Percentiles rank a stretch among this genome's conserved stretches.
phyloP scores from a whole-genome alignment of 345 rosid species.

The Eucalyptus regnans region DNA sequence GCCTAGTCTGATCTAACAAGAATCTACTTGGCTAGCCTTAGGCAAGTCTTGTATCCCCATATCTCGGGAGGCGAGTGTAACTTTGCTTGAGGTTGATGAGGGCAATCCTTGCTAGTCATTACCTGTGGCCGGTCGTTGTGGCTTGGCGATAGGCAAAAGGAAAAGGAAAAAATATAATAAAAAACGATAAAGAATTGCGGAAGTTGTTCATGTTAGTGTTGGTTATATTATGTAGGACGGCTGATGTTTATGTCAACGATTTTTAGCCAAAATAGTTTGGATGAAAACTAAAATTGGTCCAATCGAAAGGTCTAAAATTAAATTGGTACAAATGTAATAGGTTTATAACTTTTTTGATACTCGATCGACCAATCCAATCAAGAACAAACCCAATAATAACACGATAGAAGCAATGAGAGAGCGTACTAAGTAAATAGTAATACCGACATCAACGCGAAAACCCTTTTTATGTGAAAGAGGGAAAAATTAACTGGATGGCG shows the following conservation, averaged over 20 bases:
- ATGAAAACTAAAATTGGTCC: neutral
- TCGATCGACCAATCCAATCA: neutral
- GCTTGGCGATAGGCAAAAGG: neutral
- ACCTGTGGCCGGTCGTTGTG: rapidly evolving
- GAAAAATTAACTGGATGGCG: neutral
- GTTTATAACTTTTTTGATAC: neutral
- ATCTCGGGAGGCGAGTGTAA: neutral
- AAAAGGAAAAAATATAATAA: no score
- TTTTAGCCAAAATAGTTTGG: no score
- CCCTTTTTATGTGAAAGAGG: neutral
- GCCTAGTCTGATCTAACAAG: neutral
- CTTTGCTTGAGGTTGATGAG: neutral
- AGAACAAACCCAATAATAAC: neutral
- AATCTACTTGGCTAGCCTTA: neutral
- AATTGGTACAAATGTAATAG: no score
- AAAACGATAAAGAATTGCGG: no score
- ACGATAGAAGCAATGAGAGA: neutral
- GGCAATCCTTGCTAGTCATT: no score
- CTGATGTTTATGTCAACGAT: rapidly evolving
- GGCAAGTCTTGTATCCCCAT: neutral
- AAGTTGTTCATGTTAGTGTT: no score
- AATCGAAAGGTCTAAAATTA: neutral
- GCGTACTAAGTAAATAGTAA: neutral
- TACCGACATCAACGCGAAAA: neutral
- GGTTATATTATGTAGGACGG: rapidly evolving